phyloP scores from a whole-genome alignment of 129 eudicot species.

The Tagetes patula region DNA sequence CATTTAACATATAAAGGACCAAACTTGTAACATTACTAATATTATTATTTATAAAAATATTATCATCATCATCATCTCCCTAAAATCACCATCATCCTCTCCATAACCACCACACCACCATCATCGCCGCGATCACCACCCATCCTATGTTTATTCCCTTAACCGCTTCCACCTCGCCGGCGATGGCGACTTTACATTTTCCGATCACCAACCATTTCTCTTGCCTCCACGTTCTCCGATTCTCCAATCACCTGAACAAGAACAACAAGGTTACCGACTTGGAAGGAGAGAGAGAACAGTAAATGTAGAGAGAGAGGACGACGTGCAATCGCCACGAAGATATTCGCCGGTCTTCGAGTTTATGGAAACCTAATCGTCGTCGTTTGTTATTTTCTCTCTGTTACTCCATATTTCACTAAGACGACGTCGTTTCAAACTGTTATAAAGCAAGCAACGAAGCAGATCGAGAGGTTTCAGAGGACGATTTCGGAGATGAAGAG shows the following conservation, averaged over 20 bases:
- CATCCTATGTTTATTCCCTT: conserved; percentile 3
- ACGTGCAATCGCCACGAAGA: conserved; percentile 95
- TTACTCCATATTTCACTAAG: too few species aligned
- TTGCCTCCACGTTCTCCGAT: not conserved
- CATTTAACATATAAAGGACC: too few species aligned
- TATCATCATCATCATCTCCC: too few species aligned
- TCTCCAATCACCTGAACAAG: not conserved
- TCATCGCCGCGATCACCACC: too few species aligned
- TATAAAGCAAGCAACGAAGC: conserved; percentile 56
- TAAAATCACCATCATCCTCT: too few species aligned
- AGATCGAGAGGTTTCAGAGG: conserved; percentile 55
- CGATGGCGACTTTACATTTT: not conserved
- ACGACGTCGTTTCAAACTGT: conserved; percentile 10
- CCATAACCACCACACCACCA: too few species aligned
- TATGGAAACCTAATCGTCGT: conserved; percentile 47
- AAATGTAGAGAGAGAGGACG: conserved; percentile 88
- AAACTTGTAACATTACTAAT: too few species aligned
- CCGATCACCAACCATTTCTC: conserved; percentile 6
- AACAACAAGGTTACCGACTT: conserved; percentile 73
- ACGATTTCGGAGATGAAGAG: conserved; percentile 51
- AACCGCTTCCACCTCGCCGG: conserved; percentile 20
- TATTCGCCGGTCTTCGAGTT: conserved; percentile 82
- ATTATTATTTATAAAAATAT: too few species aligned
- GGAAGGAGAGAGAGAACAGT: conserved; percentile 98
- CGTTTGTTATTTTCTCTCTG: too few species aligned